These are phyloP conservation scores for Hansfordia pulvinata DNA, from an alignment of 2,329 filamentous ascomycete species.

Conservation along the genomic window DNA sequence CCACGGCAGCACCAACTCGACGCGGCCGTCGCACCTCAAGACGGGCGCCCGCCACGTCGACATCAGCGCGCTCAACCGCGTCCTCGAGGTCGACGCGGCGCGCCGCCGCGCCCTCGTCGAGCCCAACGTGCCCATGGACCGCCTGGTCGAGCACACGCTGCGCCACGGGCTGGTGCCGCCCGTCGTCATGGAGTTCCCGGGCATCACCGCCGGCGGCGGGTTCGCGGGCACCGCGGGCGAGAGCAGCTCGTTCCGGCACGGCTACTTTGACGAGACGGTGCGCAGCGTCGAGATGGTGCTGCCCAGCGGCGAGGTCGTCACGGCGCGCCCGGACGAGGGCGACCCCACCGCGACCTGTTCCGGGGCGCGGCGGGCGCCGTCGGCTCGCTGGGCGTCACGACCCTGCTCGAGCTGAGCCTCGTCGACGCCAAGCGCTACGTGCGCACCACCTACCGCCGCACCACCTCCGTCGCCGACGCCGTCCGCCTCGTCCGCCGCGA, in stretches of 20 bases:
- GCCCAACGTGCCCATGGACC: slow-evolving; percentile 65
- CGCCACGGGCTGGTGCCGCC: slow-evolving; percentile 53
- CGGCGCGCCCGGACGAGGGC: slow-evolving; percentile 21
- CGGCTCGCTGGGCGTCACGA: slow-evolving; percentile 55
- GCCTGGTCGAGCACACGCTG: slow-evolving; percentile 51
- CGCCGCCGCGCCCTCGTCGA: slow-evolving; percentile 52
- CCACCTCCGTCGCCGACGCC: slow-evolving; percentile 31
- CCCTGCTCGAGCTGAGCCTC: slow-evolving; percentile 50
- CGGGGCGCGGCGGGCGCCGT: slow-evolving; percentile 51
- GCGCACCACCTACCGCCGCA: slow-evolving; percentile 46
- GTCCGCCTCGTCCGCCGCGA: slow-evolving; percentile 33
- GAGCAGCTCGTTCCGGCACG: slow-evolving; percentile 55
- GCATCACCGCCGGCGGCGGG: slow-evolving; percentile 60
- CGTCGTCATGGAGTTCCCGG: slow-evolving; percentile 65
- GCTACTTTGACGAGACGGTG: slow-evolving; percentile 57
- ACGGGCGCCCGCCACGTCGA: slow-evolving; percentile 36
- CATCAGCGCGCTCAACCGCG: slow-evolving; percentile 49
- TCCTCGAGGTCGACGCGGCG: slow-evolving; percentile 46
- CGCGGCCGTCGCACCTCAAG: slow-evolving; percentile 35
- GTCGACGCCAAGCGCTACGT: slow-evolving; percentile 48
- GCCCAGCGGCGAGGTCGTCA: slow-evolving; percentile 49
- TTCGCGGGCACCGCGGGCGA: slow-evolving; percentile 61
- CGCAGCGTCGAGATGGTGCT: slow-evolving; percentile 55
- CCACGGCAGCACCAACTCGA: slow-evolving; percentile 68
- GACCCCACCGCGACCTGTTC: slow-evolving; percentile 40